Evolutionary conservation across 108 stramenopile species (phyloP).

Genomic region (Schizochytrium sp.): DNA sequence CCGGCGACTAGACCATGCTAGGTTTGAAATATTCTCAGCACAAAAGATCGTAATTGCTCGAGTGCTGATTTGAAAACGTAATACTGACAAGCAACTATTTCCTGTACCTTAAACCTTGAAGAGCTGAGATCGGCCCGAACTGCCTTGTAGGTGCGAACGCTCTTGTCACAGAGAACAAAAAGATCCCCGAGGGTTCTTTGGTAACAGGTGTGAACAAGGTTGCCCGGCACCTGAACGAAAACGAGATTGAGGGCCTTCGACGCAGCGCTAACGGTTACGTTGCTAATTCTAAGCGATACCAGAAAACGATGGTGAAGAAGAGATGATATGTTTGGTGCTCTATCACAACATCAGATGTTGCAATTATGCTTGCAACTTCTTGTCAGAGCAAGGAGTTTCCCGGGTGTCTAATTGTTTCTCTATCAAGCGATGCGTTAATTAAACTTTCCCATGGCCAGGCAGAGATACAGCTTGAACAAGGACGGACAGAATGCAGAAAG

Average conservation of each 20-base stretch:
- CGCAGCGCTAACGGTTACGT: constrained; percentile 71
- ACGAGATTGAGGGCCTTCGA: constrained; percentile 71
- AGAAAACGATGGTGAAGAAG: neutral
- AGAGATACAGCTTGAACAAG: too few species aligned
- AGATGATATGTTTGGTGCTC: neutral
- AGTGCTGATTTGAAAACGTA: neutral
- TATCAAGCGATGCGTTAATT: too few species aligned
- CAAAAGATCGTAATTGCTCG: neutral
- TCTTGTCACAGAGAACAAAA: constrained; percentile 71
- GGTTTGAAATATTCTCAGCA: too few species aligned
- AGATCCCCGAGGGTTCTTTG: constrained; percentile 70
- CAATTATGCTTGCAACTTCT: too few species aligned
- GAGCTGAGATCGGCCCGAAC: constrained; percentile 70
- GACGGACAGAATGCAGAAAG: too few species aligned
- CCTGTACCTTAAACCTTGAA: neutral
- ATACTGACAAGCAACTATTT: too few species aligned
- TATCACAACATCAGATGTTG: too few species aligned
- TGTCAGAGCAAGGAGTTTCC: too few species aligned
- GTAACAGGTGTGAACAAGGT: constrained; percentile 72
- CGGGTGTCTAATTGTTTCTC: too few species aligned
- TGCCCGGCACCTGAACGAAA: constrained; percentile 68
- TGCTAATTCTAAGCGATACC: constrained; percentile 59
- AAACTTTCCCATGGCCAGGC: too few species aligned
- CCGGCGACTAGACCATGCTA: neutral
- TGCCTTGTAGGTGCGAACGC: constrained; percentile 73